Evolutionary conservation across 352 stramenopile genomes (phyloP), one percentile per base, ranked within the genome.

Genomic region (Phytophthora pinifolia): DNA sequence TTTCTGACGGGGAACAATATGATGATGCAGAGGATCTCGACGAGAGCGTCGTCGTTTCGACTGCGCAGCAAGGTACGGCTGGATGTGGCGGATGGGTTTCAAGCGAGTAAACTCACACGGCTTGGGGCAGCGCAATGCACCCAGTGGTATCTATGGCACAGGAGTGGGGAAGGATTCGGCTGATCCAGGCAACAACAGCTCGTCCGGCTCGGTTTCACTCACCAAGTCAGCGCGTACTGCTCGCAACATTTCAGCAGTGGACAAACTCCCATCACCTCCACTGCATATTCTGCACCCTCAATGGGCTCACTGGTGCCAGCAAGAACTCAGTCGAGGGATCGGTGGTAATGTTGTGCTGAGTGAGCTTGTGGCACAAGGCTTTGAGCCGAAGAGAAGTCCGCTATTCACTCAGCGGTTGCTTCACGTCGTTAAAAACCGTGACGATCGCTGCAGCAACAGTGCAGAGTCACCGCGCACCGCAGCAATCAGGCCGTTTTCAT

Each of bases 11-110:
- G 69, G 2, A 89, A 83, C 32, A 9, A 42, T n/a, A 2, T 18
- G 10, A 42, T 91, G 5, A 89, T 91, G 78, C 76, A 91, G 52
- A 74, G 61, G 43, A 79, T 91, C 5, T 89, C 81, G 0, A 42
- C 72, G 1, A 69, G 67, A 20, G 61, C 68, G 3, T 89, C 81
- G 14, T 89, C 77, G 4, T 62, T 70, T 27, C 57, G 51, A 12
- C 53, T 91, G 1, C 63, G 74, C 22, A 57, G 59, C n/a, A 72
- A 80, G 59, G 73, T 79, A 78, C 5, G 61, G 9, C 14, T 30
- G n/a, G 34, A 9, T 33, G 1, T 34, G 29, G 9, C 43, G 29
- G 12, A 14, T 22, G 4, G 22, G 22, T 27, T 27, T 27, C 22
- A 27, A 27, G 22, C 22, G 22, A 34, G 31, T 18, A 10, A 27